phyloP scores from a whole-genome alignment of 2,329 filamentous ascomycete genomes.

The Ilyonectria sp. region DNA sequence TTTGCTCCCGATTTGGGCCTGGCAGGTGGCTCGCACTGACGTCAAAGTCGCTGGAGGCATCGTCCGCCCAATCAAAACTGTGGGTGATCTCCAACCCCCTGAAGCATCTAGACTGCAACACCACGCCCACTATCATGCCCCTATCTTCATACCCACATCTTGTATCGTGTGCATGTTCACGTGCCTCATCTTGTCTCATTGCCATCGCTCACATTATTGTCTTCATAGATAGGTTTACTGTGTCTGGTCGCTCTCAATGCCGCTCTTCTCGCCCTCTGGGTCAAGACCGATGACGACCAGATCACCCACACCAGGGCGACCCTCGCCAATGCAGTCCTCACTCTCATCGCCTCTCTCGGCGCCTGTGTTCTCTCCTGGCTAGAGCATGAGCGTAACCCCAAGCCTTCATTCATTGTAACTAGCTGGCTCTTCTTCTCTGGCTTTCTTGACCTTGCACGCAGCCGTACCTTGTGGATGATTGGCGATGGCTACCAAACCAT shows the following conservation, averaged over 20 bases:
- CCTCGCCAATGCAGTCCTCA: constrained; percentile 28
- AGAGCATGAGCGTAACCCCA: constrained; percentile 61
- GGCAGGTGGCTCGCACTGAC: constrained; percentile 1
- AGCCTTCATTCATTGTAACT: constrained; percentile 63
- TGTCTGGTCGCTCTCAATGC: constrained; percentile 12
- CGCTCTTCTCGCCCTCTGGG: constrained; percentile 21
- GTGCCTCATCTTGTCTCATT: neutral
- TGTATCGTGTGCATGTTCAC: neutral
- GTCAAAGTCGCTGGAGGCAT: constrained; percentile 18
- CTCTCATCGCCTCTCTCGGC: constrained; percentile 33
- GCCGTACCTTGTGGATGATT: constrained; percentile 60
- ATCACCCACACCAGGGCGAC: constrained; percentile 25
- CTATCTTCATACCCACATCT: neutral
- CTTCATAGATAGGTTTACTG: constrained; percentile 1
- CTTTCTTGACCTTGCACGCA: constrained; percentile 61
- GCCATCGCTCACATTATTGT: neutral
- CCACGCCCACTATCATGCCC: neutral
- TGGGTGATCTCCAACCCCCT: constrained; percentile 10
- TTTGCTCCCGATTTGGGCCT: constrained; percentile 17
- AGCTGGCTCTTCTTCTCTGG: constrained; percentile 62
- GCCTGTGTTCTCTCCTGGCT: constrained; percentile 60
- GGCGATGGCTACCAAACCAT: constrained; percentile 51
- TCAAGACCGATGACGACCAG: constrained; percentile 13
- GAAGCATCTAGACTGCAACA: neutral
- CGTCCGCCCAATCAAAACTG: constrained; percentile 24